These are phyloP conservation scores for Thermothelomyces thermophilus DNA, from an alignment of 2,329 filamentous ascomycete species.

Conservation along the genomic window DNA sequence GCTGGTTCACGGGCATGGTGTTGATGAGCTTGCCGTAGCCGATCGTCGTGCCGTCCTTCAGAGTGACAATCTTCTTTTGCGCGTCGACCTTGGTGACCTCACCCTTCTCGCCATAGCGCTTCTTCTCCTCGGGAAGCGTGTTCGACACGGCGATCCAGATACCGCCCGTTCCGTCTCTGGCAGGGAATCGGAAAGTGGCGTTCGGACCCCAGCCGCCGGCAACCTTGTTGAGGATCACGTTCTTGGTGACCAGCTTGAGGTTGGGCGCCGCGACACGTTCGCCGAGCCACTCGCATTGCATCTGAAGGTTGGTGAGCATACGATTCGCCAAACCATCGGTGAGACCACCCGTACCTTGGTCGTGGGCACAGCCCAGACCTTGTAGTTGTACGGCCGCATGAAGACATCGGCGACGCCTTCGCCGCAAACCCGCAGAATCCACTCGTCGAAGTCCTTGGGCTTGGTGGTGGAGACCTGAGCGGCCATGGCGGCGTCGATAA, in stretches of 20 bases:
- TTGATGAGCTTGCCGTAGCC: conserved; percentile 88
- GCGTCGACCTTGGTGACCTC: conserved; percentile 83
- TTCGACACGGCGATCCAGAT: conserved; percentile 98
- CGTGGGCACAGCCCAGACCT: conserved; percentile 98
- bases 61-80: conserved; percentile 71
- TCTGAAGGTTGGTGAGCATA: conserved; percentile 46
- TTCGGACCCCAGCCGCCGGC: conserved; percentile 98
- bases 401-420: conserved; percentile 86
- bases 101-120: conserved; percentile 77
- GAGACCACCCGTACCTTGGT: conserved; percentile 63
- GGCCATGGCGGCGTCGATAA: conserved; percentile 91
- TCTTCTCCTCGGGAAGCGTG: conserved; percentile 88
- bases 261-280: conserved; percentile 97
- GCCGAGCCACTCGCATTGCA: conserved; percentile 98
- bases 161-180: conserved; percentile 88
- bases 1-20: conserved; percentile 91
- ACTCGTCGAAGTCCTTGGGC: conserved; percentile 96
- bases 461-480: conserved; percentile 81
- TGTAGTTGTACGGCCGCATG: conserved; percentile 99
- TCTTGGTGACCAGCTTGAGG: conserved; percentile 86
- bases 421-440: conserved; percentile 91
- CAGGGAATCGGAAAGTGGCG: conserved; percentile 96
- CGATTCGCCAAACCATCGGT: not conserved
- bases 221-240: conserved; percentile 92
- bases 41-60: conserved; percentile 80